These are phyloP conservation scores for Didymella glomerata DNA, from an alignment of 2,329 filamentous ascomycete species.

Conservation along the genomic window DNA sequence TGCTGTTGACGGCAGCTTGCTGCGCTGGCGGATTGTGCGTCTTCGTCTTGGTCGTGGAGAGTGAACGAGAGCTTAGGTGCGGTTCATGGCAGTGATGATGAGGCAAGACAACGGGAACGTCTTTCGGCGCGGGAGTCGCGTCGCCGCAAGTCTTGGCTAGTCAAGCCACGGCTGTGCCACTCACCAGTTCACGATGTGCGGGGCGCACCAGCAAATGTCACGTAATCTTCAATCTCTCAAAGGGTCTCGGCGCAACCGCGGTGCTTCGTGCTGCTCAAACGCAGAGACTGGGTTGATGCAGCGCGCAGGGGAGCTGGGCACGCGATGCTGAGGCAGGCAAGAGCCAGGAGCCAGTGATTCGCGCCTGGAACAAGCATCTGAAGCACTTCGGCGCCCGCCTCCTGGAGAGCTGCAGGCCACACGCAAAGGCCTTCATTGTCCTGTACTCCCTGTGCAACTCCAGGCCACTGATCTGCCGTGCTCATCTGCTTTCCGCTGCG, in stretches of 20 bases:
- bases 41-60: neutral
- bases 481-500: slow-evolving; percentile 2
- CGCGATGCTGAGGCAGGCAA: slow-evolving; percentile 11
- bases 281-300: slow-evolving; percentile 1
- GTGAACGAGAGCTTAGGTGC: neutral
- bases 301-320: slow-evolving; percentile 16
- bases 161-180: too few relatives aligned
- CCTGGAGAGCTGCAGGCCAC: neutral
- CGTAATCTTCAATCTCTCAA: neutral
- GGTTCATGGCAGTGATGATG: slow-evolving; percentile 6
- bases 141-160: slow-evolving; percentile 17
- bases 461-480: neutral
- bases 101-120: slow-evolving; percentile 3
- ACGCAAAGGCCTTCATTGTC: neutral
- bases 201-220: slow-evolving; percentile 1
- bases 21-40: neutral
- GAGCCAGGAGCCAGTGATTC: slow-evolving; percentile 19
- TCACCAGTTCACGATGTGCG: slow-evolving; percentile 5
- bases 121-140: slow-evolving; percentile 16
- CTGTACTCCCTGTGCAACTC: neutral
- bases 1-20: slow-evolving; percentile 1
- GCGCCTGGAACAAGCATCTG: slow-evolving; percentile 17
- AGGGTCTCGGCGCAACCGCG: neutral
- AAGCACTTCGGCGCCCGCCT: slow-evolving; percentile 14
- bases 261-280: neutral